A percentile compares a stretch with the other conserved stretches of the same genome.
Evolutionary conservation across 768 basidiomycete genomes (phyloP).

Genomic region (Saitozyma podzolica): DNA sequence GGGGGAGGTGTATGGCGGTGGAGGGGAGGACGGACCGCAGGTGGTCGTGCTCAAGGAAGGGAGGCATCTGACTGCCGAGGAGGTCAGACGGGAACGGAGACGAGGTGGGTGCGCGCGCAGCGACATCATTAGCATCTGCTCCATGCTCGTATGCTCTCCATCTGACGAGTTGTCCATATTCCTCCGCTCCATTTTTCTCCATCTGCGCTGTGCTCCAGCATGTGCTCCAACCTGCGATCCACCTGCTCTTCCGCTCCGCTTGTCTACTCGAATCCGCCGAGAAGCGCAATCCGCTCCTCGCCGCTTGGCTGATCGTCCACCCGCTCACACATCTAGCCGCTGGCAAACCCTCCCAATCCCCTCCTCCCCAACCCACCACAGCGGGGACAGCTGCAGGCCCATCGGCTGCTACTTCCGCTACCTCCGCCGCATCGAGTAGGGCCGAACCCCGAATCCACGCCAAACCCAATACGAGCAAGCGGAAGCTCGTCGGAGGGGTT

Average conservation of each 20-base stretch:
- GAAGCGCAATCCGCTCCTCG: too few species aligned
- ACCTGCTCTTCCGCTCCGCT: too few species aligned
- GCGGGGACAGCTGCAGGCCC: background rate
- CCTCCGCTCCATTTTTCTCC: too few species aligned
- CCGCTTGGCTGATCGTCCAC: background rate
- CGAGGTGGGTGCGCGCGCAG: conserved; percentile 36
- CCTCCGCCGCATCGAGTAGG: background rate
- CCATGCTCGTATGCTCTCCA: conserved; percentile 11
- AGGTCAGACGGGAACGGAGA: conserved; percentile 65
- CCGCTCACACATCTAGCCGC: conserved; percentile 15
- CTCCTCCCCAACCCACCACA: conserved; percentile 10
- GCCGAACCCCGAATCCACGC: conserved; percentile 6
- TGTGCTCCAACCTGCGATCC: too few species aligned
- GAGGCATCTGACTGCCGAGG: conserved; percentile 75
- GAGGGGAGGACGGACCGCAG: conserved; percentile 76
- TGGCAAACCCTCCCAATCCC: conserved; percentile 22
- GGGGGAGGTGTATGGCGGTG: conserved; percentile 46
- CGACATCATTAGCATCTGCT: background rate
- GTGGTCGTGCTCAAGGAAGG: conserved; percentile 85
- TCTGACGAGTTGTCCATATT: background rate
- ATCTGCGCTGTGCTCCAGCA: too few species aligned
- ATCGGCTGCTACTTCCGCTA: background rate
- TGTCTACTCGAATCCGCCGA: too few species aligned
- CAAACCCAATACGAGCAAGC: conserved; percentile 39
- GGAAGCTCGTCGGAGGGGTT: conserved; percentile 41